Evolutionary conservation across 345 rosid species (phyloP), one percentile per base, ranked within the genome.

Genomic region (Arabidopsis arenosa): DNA sequence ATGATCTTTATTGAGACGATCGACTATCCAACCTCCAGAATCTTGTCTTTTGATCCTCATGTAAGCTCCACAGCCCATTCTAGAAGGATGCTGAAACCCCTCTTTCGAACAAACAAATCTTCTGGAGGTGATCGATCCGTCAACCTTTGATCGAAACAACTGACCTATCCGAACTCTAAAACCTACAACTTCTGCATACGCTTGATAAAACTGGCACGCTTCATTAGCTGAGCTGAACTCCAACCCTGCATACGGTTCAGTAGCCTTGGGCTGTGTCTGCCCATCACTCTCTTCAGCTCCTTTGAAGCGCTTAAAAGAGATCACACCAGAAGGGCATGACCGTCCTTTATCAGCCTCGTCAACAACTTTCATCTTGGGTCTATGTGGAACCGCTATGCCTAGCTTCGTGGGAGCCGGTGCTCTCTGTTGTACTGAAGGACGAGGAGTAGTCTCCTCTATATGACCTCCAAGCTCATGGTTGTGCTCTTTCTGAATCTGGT

Each of bases 101-200:
- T 93, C 98, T 83, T 88, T 93, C 0, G 96, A 93, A 84, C 97
- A 93, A 18, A 93, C 98, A 78, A 93, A 93, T 77, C 95, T 83
- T 63, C 97, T 70, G 9, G 97, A 93, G 23, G 98, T 93, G 66
- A 93, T 81, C 5, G 93, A 89, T 6, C 97, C 98, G 66, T 91
- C 93, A 36, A 81, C 83, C 80, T 89, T 93, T 0, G 98, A 89
- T 32, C 97, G 95, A 72, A 93, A 93, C 84, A 91, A 72, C 81
- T 93, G 98, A 59, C 98, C 98, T 5, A 88, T 91, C 53, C 96
- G 88, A 74, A 89, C 83, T 83, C 87, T 83, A 77, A 91, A 93
- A 52, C 98, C 98, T 7, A 75, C 77, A 79, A 75, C 80, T 72
- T 80, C 89, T 2, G 96, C 97, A 80, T 89, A 91, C 5, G 68